Evolutionary conservation across 2,329 filamentous ascomycete genomes (phyloP), one percentile per base, ranked within the genome.

Genomic region (Xylariaceae sp.): DNA sequence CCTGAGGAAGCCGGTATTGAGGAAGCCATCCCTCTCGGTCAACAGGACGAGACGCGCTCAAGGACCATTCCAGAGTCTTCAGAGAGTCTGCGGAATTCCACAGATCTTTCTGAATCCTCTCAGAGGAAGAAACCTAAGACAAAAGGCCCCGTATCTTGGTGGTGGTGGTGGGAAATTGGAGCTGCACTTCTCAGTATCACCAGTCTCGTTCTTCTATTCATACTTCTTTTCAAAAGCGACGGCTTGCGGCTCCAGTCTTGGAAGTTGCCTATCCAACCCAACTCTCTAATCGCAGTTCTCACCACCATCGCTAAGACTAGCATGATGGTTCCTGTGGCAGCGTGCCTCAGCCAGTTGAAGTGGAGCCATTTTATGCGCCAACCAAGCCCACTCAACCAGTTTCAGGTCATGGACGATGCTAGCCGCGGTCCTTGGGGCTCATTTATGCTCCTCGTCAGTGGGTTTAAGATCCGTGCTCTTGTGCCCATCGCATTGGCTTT

Each of bases 211-310:
- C 40, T 43, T 23, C 2, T 29, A 4, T n/a, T 46, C 16, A n/a
- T 33, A 4, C 43, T 46, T 7, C 12, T 34, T 5, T 19, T 4
- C 17, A 19, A 46, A 3, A 61, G 61, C 19, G 44, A 66, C 26
- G 47, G 53, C 33, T 24, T 43, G 3, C 39, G 60, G 0, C 41
- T 67, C 7, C 41, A 58, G 8, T 28, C 23, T 1, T 71, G 68
- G 67, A 17, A 21, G 7, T 39, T 65, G 5, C 47, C 49, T 0
- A 56, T 65, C 11, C 21, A 57, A 67, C 76, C 55, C 70, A 78
- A 68, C 39, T 65, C 66, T 2, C 51, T 67, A 1, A 31, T 69
- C 4, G 55, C 66, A 16, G 45, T 62, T 21, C 28, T 67, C n/a
- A 63, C 61, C 2, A 66, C 63, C 2, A 41, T 67, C 12, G 47